Percentiles rank a stretch among this genome's conserved stretches.
Evolutionary conservation across 1,139 yeast species (phyloP).

Genomic region (Candida sp.): DNA sequence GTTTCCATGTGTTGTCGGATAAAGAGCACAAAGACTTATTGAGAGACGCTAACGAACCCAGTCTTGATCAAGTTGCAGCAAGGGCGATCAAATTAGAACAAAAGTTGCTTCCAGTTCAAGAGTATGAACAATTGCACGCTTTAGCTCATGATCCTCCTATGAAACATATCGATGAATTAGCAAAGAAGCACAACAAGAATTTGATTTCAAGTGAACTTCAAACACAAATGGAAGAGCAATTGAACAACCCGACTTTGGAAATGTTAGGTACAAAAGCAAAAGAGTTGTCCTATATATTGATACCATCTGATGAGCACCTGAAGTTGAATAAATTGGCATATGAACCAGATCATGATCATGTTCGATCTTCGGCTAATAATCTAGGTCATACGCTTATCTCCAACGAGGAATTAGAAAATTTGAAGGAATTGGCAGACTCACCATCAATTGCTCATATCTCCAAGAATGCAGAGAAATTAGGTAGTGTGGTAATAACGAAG

Average conservation of each 20-base stretch:
- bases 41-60: slow-evolving; percentile 19
- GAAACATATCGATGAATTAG: slow-evolving; percentile 16
- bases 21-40: slow-evolving; percentile 7
- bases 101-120: slow-evolving; percentile 14
- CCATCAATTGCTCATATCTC: slow-evolving; percentile 14
- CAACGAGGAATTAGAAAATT: slow-evolving; percentile 8
- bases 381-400: slow-evolving; percentile 8
- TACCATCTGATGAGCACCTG: slow-evolving; percentile 14
- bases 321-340: slow-evolving; percentile 14
- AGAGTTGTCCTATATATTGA: slow-evolving; percentile 11
- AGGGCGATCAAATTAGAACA: slow-evolving; percentile 17
- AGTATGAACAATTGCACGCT: slow-evolving; percentile 8
- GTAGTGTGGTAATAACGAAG: slow-evolving; percentile 13
- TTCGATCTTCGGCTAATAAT: slow-evolving; percentile 11
- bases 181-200: slow-evolving; percentile 17
- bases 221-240: slow-evolving; percentile 5
- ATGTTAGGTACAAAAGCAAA: slow-evolving; percentile 8
- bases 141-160: slow-evolving; percentile 17
- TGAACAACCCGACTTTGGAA: slow-evolving; percentile 12
- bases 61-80: slow-evolving; percentile 18
- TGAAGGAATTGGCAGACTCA: slow-evolving; percentile 13
- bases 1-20: slow-evolving; percentile 9
- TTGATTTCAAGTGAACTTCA: slow-evolving; percentile 16
- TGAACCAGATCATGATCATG: slow-evolving; percentile 10
- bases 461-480: slow-evolving; percentile 10